Evolutionary conservation across 257 asterid genomes (phyloP), one percentile per base, ranked within the genome.

Genomic region (Haberlea rhodopensis): DNA sequence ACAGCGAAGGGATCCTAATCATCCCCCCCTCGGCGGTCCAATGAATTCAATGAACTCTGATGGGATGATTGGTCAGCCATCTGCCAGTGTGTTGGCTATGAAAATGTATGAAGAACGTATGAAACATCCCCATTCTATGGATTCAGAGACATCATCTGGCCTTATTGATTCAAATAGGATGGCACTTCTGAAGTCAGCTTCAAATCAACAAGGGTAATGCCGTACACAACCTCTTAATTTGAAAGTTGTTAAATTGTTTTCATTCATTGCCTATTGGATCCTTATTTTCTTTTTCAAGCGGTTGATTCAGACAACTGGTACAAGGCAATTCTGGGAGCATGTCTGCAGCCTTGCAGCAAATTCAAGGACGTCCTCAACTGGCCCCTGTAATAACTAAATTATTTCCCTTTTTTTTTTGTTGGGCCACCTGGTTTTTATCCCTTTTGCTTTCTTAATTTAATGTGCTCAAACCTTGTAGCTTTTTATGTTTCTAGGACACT

Each of bases 261-360:
- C 11, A 66, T 46, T 37, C 66, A 34, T 6, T 21, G 22, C 20
- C 27, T 43, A 46, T 28, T 53, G 45, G 15, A 52, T 20, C 13
- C 21, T 22, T 54, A 16, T 29, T 22, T 70, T 10, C 63, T 65
- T 52, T 53, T 48, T 63, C 43, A 61, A 53, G 63, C 71, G 81
- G 75, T 74, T 82, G 76, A 79, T 81, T 68, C 95, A 94, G 97
- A 71, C 99, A 87, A 79, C 72, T 87, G 85, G 84, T 85, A 26
- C 97, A 90, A 84, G 90, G 97, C 59, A 86, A 79, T 75, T 79
- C 95, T 63, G 96, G 89, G 43, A 80, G 84, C 82, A 84, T 94
- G 92, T 78, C 95, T 76, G 95, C 86, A 31, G 92, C 97, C 58
- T 78, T 94, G 87, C 99, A 94, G 83, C 99, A 88, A 80, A 88